Evolutionary conservation across 1,284 basidiomycete genomes (phyloP), one percentile per base, ranked within the genome.

Genomic region (Puccinia triticina): DNA sequence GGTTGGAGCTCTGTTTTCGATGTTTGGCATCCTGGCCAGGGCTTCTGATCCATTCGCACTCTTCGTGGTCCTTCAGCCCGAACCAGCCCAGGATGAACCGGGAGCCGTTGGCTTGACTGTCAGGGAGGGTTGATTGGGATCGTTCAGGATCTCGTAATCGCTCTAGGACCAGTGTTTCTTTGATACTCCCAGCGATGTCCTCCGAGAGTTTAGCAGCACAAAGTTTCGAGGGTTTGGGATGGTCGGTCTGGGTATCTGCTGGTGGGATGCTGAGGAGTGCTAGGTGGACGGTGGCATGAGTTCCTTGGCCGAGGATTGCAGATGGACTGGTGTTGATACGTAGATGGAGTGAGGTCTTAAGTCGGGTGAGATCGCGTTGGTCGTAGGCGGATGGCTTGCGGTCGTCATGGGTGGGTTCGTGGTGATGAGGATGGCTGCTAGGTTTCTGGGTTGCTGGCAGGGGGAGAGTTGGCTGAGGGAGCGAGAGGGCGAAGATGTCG

Each of bases 11-110:
- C 61, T 83, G 12, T 84, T 73, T 40, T 83, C 83, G 7, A 85
- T 85, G 48, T 84, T 74, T 34, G 84, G 85, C n/a, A 84, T 84
- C 29, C 80, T 84, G 0, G 84, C 83, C 8, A 73, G 73, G 32
- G 84, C 82, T 59, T 43, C 43, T 69, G 32, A 69, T 69, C 67
- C 67, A 69, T n/a, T 69, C 34, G 43, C 8, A 40, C 14, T 69
- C 34, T 14, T 69, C 4, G 10, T 69, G 29, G 1, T 69, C 67
- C 14, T 69, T 69, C 5, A 50, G n/a, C 1, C 61, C 32, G 23
- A 72, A 26, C 46, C 29, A 83, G 67, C 61, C 43, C 46, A 79
- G 32, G 29, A 26, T 26, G 29, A 53, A n/a, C 64, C 77, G 21
- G 71, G 83, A 43, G 3, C 48, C 48, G 59, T 61, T 61, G 10